Evolutionary conservation across 1,139 yeast species (phyloP), one percentile per base, ranked within the genome.

Genomic region (Pichia sp.): DNA sequence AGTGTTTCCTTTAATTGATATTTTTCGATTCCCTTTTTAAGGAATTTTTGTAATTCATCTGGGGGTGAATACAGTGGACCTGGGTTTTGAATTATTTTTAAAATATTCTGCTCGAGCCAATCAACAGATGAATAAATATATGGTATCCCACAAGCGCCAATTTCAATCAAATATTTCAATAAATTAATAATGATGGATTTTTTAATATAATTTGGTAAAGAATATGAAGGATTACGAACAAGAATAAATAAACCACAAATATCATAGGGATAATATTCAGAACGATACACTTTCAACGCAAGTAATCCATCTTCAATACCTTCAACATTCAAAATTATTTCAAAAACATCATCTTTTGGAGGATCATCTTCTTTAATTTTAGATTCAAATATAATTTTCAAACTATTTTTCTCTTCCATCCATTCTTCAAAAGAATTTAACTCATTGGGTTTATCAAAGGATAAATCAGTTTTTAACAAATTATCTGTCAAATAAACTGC

Each of bases 361-460:
- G 59, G 47, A 39, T 50, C 53, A 4, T 62, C 57, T 1, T 55
- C 61, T 5, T 56, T 54, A 32, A 69, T 48, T 37, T 58, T 58
- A 2, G 64, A 66, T 2, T 50, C 78, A 51, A 77, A 78, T 39
- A 86, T 77, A 32, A 80, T 70, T 34, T 67, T 63, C 45, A 90
- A 63, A 37, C 87, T 80, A 47, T 82, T 86, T n/a, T 84, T 57
- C 60, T 90, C 97, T 57, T 85, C 84, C 2, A 68, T 61, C 97
- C 97, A 90, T 11, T 75, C 60, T 6, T 63, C 66, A 1, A 51
- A 47, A 4, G 50, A 42, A 23, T 41, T 16, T 6, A 20, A 2
- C 40, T 37, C 40, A 48, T 51, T 37, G 7, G 37, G 16, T 12
- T 36, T 31, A 8, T 44, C 40, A 16, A 35, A 12, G 34, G 29